Evolutionary conservation across 2,329 filamentous ascomycete genomes (phyloP), one percentile per base, ranked within the genome.

Genomic region (Cadophora gregata): DNA sequence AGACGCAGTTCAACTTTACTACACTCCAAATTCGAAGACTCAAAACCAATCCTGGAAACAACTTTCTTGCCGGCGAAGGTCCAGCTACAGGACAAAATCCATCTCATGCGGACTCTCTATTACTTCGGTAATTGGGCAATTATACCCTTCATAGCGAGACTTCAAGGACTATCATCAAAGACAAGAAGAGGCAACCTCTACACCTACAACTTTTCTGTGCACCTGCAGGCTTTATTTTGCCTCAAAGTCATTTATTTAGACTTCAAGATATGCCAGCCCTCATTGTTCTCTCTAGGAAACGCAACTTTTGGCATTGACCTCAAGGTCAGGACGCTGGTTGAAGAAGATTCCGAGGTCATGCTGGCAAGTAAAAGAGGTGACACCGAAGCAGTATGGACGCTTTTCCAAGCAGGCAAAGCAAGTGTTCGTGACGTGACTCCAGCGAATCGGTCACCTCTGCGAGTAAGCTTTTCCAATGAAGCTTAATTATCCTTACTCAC

Each of bases 401-500:
- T 69, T 5, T 63, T 67, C 16, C 31, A 48, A 29, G 21, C n/a
- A 10, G 25, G 65, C 3, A 45, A 53, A 25, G 67, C 67, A 25
- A 67, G 65, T 33, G n/a, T 58, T 9, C 53, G 67, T 36, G 65
- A 69, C 31, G 59, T 67, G 19, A 69, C 64, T 1, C 55, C 45
- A 12, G 24, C 58, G 0, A 67, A 69, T 25, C 50, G 24, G 4
- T 50, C 64, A 5, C 67, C 65, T 6, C 25, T 69, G 14, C 25
- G 53, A 21, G 64, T 69, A 62, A 47, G 56, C 14, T 36, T 36
- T 36, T 14, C 33, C 33, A 36, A 9, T 36, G 33, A 10, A 36
- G 3, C 14, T 14, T 10, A 14, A 36, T 8, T 10, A 10, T 36
- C 14, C 33, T 14, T 36, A 36, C 33, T 36, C 9, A 36, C 33